A percentile compares a stretch with the other conserved stretches of the same genome.
These are phyloP conservation scores for Protomyces arabidopsidicola DNA, from an alignment of 1,139 yeast species.

Conservation along the genomic window DNA sequence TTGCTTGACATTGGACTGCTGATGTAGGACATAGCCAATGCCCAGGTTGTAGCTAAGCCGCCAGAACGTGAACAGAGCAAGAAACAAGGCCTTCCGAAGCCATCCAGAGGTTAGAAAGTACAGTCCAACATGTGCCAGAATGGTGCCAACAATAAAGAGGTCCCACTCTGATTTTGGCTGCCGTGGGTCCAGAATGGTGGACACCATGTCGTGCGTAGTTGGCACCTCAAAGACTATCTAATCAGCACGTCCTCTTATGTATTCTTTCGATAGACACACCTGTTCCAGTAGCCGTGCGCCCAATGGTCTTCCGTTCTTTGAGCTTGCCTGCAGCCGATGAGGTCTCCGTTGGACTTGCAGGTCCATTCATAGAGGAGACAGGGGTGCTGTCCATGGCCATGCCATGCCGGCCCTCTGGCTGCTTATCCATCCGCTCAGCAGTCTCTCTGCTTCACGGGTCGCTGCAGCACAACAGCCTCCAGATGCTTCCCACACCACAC, in stretches of 20 bases:
- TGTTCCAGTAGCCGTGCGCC: conserved; percentile 16
- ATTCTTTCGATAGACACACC: neutral
- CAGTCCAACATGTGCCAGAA: conserved; percentile 51
- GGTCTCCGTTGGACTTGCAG: too few species aligned
- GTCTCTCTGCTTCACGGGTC: too few species aligned
- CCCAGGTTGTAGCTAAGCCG: conserved; percentile 73
- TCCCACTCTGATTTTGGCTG: conserved; percentile 67
- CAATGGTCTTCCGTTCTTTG: conserved; percentile 8
- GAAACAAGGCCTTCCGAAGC: conserved; percentile 47
- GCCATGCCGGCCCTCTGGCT: too few species aligned
- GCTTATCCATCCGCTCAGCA: too few species aligned
- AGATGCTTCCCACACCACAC: too few species aligned
- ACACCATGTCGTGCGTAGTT: conserved; percentile 79
- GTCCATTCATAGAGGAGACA: neutral
- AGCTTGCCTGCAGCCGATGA: too few species aligned
- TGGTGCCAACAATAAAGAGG: conserved; percentile 51
- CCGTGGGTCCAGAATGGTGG: conserved; percentile 62
- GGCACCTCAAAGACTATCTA: conserved; percentile 56
- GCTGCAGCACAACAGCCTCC: too few species aligned
- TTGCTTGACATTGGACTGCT: conserved; percentile 58
- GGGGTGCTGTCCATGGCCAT: neutral
- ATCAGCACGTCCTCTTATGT: conserved; percentile 9
- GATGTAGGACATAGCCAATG: conserved; percentile 64
- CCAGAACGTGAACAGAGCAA: conserved; percentile 66
- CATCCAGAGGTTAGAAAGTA: conserved; percentile 42